A percentile compares a stretch with the other conserved stretches of the same genome.
phyloP scores from a whole-genome alignment of 2,329 filamentous ascomycete species.

The Fusarium nurragi region DNA sequence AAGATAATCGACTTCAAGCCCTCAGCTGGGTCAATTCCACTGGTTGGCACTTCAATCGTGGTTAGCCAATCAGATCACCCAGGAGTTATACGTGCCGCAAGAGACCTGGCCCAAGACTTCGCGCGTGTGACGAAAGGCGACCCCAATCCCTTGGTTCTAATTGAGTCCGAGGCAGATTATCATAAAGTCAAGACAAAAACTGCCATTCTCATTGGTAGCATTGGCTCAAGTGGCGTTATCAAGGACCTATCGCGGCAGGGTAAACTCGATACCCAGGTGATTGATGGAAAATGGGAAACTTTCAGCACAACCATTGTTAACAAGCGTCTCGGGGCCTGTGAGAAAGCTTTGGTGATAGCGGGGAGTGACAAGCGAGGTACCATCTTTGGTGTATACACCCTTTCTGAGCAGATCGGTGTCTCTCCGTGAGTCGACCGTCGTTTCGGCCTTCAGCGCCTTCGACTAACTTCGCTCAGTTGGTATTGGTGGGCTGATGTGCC shows the following conservation, averaged over 20 bases:
- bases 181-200: background rate
- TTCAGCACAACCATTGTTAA: conserved; percentile 3
- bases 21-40: background rate
- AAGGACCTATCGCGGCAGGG: background rate
- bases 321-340: background rate
- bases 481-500: conserved; percentile 40
- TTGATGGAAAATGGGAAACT: conserved; percentile 26
- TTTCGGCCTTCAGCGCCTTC: fast-evolving
- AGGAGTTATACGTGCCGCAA: conserved; percentile 22
- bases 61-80: conserved; percentile 19
- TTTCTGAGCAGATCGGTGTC: conserved; percentile 30
- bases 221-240: conserved; percentile 6
- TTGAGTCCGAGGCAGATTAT: background rate
- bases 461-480: conserved; percentile 1
- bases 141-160: background rate
- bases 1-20: conserved; percentile 9
- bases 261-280: background rate
- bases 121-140: conserved; percentile 5
- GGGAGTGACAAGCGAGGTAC: conserved; percentile 29
- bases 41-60: conserved; percentile 19
- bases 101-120: conserved; percentile 25
- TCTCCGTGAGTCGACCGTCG: conserved; percentile 11
- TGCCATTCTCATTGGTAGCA: conserved; percentile 2
- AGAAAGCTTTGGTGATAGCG: background rate
- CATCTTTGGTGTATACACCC: conserved; percentile 23